Conservation (phyloP, 495 filamentous ascomycete species). For the Parathielavia hyrcaniae region DNA sequence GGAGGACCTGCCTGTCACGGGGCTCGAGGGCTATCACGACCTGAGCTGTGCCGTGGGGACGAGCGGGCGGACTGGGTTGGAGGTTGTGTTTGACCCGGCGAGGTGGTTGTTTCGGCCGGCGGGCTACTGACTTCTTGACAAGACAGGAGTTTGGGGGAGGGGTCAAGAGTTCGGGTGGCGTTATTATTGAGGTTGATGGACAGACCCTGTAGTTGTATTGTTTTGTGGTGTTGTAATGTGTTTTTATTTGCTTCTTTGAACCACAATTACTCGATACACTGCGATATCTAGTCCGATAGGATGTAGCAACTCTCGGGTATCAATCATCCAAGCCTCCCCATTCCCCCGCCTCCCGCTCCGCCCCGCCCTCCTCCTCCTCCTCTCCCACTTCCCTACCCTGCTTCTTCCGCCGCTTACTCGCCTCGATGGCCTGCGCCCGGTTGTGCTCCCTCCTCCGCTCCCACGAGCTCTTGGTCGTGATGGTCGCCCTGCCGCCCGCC, state of each 20-base stretch:
- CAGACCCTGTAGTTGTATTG: background rate
- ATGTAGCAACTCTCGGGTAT: conserved; percentile 2
- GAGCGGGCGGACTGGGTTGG: conserved; percentile 66
- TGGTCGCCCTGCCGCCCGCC: conserved; percentile 47
- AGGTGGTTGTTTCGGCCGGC: conserved; percentile 35
- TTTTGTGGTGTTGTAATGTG: conserved; percentile 1
- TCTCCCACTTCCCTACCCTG: conserved; percentile 27
- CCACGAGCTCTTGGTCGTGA: conserved; percentile 89
- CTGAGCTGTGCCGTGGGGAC: conserved; percentile 73
- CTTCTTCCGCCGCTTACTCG: conserved; percentile 57
- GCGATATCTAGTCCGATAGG: too few species aligned
- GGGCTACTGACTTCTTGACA: background rate
- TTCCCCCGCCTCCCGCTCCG: conserved; percentile 41
- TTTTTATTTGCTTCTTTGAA: background rate
- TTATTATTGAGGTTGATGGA: background rate
- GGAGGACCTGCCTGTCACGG: conserved; percentile 56
- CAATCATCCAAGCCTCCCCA: conserved; percentile 59
- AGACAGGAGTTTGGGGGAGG: background rate
- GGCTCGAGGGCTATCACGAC: conserved; percentile 75
- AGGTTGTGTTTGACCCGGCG: conserved; percentile 57
- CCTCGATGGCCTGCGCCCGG: conserved; percentile 63
- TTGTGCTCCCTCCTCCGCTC: conserved; percentile 74
- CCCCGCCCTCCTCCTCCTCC: conserved; percentile 34
- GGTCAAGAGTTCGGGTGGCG: background rate
- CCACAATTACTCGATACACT: background rate